These are phyloP conservation scores for Aspergillus bridgeri DNA, from an alignment of 495 filamentous ascomycete genomes.

Conservation along the genomic window DNA sequence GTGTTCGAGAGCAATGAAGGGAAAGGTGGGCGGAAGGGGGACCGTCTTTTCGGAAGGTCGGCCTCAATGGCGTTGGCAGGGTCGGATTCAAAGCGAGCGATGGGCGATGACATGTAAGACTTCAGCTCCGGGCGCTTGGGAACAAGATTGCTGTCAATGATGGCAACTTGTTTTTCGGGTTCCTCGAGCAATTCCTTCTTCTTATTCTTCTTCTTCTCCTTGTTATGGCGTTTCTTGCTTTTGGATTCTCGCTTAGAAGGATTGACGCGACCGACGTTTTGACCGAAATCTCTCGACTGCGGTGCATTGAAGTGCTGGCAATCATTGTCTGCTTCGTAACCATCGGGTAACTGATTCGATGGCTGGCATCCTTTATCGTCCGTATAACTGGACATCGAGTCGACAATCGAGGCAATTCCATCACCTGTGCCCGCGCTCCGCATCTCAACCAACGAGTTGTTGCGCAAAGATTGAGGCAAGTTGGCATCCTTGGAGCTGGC, in stretches of 20 bases:
- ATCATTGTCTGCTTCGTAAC: constrained; percentile 30
- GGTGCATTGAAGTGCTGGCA: constrained; percentile 17
- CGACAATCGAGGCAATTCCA: constrained; percentile 22
- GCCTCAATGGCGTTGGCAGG: background rate
- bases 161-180: constrained; percentile 17
- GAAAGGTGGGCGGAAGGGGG: constrained; percentile 47
- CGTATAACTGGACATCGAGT: constrained; percentile 33
- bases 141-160: background rate
- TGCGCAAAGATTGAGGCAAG: constrained; percentile 29
- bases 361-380: constrained; percentile 37
- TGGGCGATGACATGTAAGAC: constrained; percentile 5
- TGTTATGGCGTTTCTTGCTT: constrained; percentile 26
- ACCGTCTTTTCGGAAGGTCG: constrained; percentile 22
- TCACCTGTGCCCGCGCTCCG: constrained; percentile 12
- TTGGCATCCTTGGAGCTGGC: constrained; percentile 61
- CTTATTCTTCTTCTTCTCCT: constrained; percentile 39
- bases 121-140: constrained; percentile 12
- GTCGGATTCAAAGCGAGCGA: background rate
- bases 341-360: constrained; percentile 34
- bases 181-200: constrained; percentile 29
- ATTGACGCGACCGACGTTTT: constrained; percentile 12
- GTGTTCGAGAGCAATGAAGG: constrained; percentile 62
- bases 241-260: constrained; percentile 17
- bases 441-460: constrained; percentile 23
- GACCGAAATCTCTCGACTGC: constrained; percentile 34